Conservation (phyloP, 805 yeast genomes). For the Wickerhamomyces silvicola region DNA sequence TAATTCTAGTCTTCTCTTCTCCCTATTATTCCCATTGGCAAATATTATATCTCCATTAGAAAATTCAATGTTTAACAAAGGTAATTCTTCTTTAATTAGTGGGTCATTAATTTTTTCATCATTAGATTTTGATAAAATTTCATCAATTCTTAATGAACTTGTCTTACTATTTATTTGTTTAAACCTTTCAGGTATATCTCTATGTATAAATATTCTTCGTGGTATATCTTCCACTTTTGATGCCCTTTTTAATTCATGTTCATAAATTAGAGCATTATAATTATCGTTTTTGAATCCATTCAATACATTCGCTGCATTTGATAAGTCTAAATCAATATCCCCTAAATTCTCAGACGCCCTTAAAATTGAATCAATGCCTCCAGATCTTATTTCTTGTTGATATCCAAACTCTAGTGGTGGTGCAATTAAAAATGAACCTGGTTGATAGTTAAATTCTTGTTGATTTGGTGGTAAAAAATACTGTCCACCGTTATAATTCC, state of each 20-base stretch:
- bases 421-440: no score
- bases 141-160: background rate
- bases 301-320: conserved; percentile 2
- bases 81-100: no score
- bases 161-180: background rate
- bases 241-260: background rate
- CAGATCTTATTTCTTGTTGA: background rate
- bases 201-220: conserved; percentile 4
- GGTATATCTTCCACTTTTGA: background rate
- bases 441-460: no score
- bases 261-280: background rate
- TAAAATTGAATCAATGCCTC: conserved; percentile 1
- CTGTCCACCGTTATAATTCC: no score
- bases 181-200: conserved; percentile 2
- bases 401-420: background rate
- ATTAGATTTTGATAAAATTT: background rate
- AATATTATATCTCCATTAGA: conserved; percentile 16
- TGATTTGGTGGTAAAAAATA: no score
- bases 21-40: conserved; percentile 24
- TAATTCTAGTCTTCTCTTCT: conserved; percentile 20
- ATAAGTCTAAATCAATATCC: conserved; percentile 1
- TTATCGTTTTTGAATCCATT: background rate
- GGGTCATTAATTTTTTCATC: background rate
- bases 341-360: conserved; percentile 1
- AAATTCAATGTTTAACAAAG: conserved; percentile 1